Conservation (phyloP, 306 rosid genomes). For the Cyclanthera cordifolia region DNA sequence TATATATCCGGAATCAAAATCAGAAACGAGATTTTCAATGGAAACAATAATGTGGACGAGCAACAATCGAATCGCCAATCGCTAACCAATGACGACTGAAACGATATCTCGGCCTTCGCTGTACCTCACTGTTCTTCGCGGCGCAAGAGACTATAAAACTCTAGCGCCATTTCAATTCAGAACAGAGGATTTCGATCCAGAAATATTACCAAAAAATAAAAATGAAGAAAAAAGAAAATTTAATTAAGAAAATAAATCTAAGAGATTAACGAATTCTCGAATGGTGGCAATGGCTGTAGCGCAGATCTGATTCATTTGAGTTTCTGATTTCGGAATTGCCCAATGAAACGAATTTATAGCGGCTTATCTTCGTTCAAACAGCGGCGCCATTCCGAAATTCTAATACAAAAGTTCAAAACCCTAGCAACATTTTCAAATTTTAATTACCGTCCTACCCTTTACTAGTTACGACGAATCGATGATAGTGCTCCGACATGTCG, state of each 20-base stretch:
- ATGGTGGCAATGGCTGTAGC: too few species aligned
- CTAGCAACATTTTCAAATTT: too few species aligned
- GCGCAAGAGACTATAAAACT: not conserved
- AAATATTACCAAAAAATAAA: too few species aligned
- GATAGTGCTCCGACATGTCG: too few species aligned
- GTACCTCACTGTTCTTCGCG: conserved; percentile 35
- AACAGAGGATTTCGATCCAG: conserved; percentile 1
- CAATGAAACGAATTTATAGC: too few species aligned
- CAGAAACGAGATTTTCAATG: not conserved
- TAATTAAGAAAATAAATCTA: not conserved
- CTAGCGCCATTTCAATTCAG: not conserved
- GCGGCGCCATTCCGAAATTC: not conserved
- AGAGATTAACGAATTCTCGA: not conserved
- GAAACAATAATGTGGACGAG: conserved; percentile 41
- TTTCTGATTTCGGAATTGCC: too few species aligned
- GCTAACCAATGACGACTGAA: conserved; percentile 44
- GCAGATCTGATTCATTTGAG: too few species aligned
- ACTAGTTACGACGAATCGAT: too few species aligned
- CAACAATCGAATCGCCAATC: conserved; percentile 67
- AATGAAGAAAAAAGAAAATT: too few species aligned
- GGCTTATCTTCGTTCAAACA: too few species aligned
- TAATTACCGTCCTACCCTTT: too few species aligned
- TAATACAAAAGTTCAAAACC: not conserved
- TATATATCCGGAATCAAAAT: too few species aligned
- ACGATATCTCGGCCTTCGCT: conserved; percentile 69